These are phyloP conservation scores for Aureoboletus auriporus DNA, from an alignment of 768 basidiomycete species.

Conservation along the genomic window DNA sequence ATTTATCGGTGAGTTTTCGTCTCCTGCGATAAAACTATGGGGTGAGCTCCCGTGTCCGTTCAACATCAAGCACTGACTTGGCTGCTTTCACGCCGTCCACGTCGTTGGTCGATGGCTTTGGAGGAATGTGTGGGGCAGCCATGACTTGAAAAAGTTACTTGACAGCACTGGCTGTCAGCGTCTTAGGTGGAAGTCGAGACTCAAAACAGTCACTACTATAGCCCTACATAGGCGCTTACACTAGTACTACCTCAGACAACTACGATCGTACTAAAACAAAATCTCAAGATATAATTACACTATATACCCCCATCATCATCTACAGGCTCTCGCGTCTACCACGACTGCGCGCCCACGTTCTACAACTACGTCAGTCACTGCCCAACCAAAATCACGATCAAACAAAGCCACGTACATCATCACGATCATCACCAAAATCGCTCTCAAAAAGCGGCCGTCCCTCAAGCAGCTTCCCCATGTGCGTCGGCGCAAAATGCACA, in stretches of 20 bases:
- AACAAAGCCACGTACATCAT: background rate
- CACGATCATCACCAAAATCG: conserved; percentile 19
- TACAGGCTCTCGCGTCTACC: too few relatives aligned
- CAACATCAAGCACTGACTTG: conserved; percentile 24
- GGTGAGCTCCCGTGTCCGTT: background rate
- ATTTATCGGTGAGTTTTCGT: conserved; percentile 77
- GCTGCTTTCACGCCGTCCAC: conserved; percentile 32
- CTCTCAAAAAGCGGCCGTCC: conserved; percentile 16
- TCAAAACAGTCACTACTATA: conserved; percentile 5
- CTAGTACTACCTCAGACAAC: too few relatives aligned
- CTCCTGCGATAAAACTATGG: conserved; percentile 39
- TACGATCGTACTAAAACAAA: too few relatives aligned
- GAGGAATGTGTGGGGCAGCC: too few relatives aligned
- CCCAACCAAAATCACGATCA: too few relatives aligned
- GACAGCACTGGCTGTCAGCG: too few relatives aligned
- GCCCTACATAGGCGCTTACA: too few relatives aligned
- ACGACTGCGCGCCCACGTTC: too few relatives aligned
- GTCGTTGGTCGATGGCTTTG: background rate
- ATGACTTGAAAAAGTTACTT: background rate
- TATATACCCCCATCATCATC: too few relatives aligned
- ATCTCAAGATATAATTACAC: too few relatives aligned
- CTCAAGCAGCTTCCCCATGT: conserved; percentile 37
- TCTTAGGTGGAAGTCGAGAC: background rate
- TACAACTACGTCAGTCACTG: too few relatives aligned
- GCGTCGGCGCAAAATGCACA: conserved; percentile 32